Evolutionary conservation across 2,329 filamentous ascomycete genomes (phyloP), one percentile per base, ranked within the genome.

Genomic region (Trichoderma asperellum): DNA sequence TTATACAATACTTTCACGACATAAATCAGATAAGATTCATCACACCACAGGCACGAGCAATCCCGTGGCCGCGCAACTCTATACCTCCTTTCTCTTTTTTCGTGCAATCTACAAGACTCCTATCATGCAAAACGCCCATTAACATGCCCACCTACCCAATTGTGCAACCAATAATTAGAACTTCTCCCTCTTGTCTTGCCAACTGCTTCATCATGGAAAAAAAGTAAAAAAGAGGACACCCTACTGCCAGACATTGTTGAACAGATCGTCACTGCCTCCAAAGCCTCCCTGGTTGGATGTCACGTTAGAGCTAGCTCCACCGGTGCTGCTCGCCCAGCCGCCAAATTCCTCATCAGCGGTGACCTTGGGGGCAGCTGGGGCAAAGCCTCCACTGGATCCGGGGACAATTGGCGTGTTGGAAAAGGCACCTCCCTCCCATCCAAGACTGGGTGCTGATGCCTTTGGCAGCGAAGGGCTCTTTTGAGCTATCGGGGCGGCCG

Each of bases 321-420:
- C 74, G 73, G 86, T 76, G 87, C 90, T 82, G 85, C 93, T 96
- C 59, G 92, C 89, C 95, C 95, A 98, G 14, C 95, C 94, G 24
- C 95, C 95, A 82, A 97, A 98, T 77, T 98, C 95, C 79, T 98
- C 95, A 75, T 98, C 95, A 0, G 92, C 91, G 43, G 92, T 86
- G 2, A 97, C 92, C 75, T 91, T 90, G 29, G 92, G 89, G 52
- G 84, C 82, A 53, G 84, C 82, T 67, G 83, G 77, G 65, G 84
- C 87, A 79, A 92, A 91, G 6, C 91, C 91, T 29, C 91, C 90
- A 73, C 86, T 86, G 0, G 87, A 82, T 1, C 88, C 86, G 2
- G 87, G 86, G 24, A 91, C 84, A 77, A 90, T 88, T 61, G 87
- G 86, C 71, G 87, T 85, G 74, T 77, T 86, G 52, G 87, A 84